Percentiles rank a stretch among this genome's conserved stretches.
Evolutionary conservation across 441 rosid species (phyloP).

Genomic region (Gossypium laxum): DNA sequence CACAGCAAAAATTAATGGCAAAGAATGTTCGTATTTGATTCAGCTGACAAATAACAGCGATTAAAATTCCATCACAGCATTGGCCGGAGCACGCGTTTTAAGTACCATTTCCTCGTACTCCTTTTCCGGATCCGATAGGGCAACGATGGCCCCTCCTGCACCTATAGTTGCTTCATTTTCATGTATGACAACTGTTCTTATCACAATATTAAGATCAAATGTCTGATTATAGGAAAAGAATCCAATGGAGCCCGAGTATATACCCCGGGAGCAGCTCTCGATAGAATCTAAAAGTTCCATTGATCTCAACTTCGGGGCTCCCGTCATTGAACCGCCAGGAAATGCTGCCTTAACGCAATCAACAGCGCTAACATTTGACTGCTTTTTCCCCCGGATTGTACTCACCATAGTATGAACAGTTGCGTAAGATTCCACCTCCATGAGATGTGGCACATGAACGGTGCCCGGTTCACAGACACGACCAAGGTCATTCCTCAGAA

Average conservation of each 20-base stretch:
- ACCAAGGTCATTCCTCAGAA: conserved; percentile 85
- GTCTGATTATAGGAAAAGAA: conserved; percentile 75
- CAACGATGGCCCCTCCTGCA: conserved; percentile 84
- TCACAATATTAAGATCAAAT: conserved; percentile 83
- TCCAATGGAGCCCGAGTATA: conserved; percentile 86
- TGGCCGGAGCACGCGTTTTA: conserved; percentile 65
- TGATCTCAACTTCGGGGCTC: conserved; percentile 91
- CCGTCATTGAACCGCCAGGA: conserved; percentile 96
- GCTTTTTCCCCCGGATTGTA: conserved; percentile 64
- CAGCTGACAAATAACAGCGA: background rate
- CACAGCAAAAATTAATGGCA: background rate
- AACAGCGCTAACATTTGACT: conserved; percentile 45
- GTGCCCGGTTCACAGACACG: conserved; percentile 84
- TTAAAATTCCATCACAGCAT: conserved; percentile 53
- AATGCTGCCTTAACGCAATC: conserved; percentile 80
- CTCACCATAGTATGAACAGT: conserved; percentile 98
- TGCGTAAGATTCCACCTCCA: conserved; percentile 91
- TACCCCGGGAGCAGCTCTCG: conserved; percentile 70
- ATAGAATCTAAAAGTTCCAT: conserved; percentile 76
- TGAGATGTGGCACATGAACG: conserved; percentile 78
- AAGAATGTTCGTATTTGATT: background rate
- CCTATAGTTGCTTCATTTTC: conserved; percentile 83
- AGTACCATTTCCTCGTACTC: conserved; percentile 84
- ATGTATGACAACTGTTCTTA: conserved; percentile 71
- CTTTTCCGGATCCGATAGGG: conserved; percentile 68